Conservation (phyloP, 2,329 filamentous ascomycete species). For the Colletotrichum chlorophyti region DNA sequence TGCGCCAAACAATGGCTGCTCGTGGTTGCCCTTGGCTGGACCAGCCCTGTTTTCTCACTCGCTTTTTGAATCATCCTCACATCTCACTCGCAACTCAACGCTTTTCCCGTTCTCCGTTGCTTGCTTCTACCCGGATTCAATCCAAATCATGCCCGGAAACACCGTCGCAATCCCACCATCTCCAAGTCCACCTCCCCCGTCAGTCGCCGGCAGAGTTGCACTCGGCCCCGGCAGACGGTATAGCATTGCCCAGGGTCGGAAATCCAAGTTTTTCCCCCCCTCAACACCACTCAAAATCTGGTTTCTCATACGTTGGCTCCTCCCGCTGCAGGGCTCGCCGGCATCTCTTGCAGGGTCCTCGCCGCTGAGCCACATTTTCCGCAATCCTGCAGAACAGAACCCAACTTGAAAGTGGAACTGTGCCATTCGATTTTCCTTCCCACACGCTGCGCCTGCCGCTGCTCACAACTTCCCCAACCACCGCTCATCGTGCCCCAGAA, state of each 20-base stretch:
- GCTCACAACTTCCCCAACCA: not conserved
- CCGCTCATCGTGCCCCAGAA: constrained; percentile 3
- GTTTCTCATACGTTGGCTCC: not conserved
- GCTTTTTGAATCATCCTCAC: not conserved
- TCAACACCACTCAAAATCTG: constrained; percentile 12
- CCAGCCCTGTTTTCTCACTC: too few species aligned
- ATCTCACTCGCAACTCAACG: not conserved
- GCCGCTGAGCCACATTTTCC: constrained; percentile 7
- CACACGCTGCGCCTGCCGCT: too few species aligned
- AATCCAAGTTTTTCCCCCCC: constrained; percentile 26
- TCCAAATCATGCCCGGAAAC: constrained; percentile 9
- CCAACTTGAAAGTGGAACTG: too few species aligned
- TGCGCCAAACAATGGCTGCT: too few species aligned
- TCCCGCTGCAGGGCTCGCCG: constrained; percentile 21
- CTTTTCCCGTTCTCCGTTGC: not conserved
- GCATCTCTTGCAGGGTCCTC: constrained; percentile 3
- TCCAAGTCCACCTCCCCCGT: constrained; percentile 14
- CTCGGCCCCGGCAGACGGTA: constrained; percentile 13
- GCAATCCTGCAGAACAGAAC: too few species aligned
- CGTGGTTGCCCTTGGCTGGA: too few species aligned
- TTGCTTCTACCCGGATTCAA: constrained; percentile 23
- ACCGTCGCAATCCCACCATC: too few species aligned
- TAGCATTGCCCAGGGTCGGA: constrained; percentile 1
- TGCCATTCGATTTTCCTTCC: not conserved
- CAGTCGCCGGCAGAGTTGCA: constrained; percentile 21